These are phyloP conservation scores for Eragrostis curvula DNA, from an alignment of 176 grass and related monocot genomes.

Conservation along the genomic window DNA sequence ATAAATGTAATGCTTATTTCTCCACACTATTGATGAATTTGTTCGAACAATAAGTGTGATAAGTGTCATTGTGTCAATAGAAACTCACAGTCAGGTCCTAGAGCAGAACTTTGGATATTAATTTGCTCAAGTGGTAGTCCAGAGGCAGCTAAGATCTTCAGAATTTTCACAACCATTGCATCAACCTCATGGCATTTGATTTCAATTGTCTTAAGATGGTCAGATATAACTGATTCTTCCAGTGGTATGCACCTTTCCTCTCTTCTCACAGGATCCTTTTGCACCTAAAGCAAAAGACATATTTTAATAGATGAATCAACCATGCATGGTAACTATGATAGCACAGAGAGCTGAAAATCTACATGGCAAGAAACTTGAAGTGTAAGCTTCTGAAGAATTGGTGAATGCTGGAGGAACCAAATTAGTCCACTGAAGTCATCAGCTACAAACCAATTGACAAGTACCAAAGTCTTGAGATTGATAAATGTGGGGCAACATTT, in stretches of 20 bases:
- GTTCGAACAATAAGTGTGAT: too few species aligned
- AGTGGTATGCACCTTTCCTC: too few species aligned
- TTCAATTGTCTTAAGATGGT: background rate
- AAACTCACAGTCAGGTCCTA: background rate
- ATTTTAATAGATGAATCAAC: background rate
- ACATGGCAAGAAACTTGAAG: background rate
- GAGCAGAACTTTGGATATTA: background rate
- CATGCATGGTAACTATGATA: too few species aligned
- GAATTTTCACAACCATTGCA: background rate
- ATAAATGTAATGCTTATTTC: too few species aligned
- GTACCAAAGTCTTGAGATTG: constrained; percentile 2
- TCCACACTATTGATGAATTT: too few species aligned
- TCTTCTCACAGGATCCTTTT: too few species aligned
- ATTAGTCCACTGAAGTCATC: background rate
- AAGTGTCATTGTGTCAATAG: background rate
- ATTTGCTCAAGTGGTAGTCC: background rate
- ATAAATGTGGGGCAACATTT: background rate
- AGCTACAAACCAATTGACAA: background rate
- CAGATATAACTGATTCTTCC: background rate
- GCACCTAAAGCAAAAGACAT: background rate
- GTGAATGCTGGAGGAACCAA: background rate
- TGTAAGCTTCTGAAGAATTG: constrained; percentile 13
- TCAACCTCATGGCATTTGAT: background rate
- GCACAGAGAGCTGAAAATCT: background rate
- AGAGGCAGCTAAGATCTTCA: background rate